These are phyloP conservation scores for Podospora anserina DNA, from an alignment of 495 filamentous ascomycete genomes.

Conservation along the genomic window DNA sequence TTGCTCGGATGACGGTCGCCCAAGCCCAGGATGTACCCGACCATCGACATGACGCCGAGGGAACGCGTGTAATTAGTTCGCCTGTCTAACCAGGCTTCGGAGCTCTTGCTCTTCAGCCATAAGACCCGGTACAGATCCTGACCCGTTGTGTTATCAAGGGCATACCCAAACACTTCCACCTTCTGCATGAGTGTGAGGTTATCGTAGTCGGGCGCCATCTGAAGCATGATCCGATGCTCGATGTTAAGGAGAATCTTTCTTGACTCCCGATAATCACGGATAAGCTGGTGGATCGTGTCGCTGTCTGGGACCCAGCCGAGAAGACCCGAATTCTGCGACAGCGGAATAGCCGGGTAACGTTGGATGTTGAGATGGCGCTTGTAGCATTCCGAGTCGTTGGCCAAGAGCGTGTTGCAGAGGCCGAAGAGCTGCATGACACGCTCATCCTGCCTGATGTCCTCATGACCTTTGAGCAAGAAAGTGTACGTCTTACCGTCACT, in stretches of 20 bases:
- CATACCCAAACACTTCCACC: slow-evolving; percentile 98
- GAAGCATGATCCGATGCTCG: slow-evolving; percentile 98
- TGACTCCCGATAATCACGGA: slow-evolving; percentile 94
- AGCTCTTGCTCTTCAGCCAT: slow-evolving; percentile 98
- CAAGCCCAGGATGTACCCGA: slow-evolving; percentile 94
- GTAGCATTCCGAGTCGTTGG: slow-evolving; percentile 90
- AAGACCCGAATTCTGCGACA: slow-evolving; percentile 93
- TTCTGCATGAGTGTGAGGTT: slow-evolving; percentile 99
- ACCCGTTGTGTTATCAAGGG: slow-evolving; percentile 96
- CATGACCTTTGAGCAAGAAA: slow-evolving; percentile 90
- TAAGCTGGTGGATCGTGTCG: slow-evolving; percentile 92
- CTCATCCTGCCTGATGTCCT: slow-evolving; percentile 98
- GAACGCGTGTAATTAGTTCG: slow-evolving; percentile 98
- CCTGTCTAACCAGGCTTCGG: slow-evolving; percentile 93
- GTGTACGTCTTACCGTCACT: slow-evolving; percentile 83
- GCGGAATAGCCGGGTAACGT: slow-evolving; percentile 86
- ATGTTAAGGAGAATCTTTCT: slow-evolving; percentile 97
- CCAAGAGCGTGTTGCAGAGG: slow-evolving; percentile 87
- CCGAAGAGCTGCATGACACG: slow-evolving; percentile 99
- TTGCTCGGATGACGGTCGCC: slow-evolving; percentile 97
- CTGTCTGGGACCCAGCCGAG: slow-evolving; percentile 98
- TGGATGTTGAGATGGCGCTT: slow-evolving; percentile 96
- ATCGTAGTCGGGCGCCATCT: slow-evolving; percentile 99
- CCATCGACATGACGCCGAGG: slow-evolving; percentile 99
- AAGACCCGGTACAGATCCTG: slow-evolving; percentile 97